A percentile compares a stretch with the other conserved stretches of the same genome.
These are phyloP conservation scores for Mimosa pudica DNA, from an alignment of 306 rosid species.

Conservation along the genomic window DNA sequence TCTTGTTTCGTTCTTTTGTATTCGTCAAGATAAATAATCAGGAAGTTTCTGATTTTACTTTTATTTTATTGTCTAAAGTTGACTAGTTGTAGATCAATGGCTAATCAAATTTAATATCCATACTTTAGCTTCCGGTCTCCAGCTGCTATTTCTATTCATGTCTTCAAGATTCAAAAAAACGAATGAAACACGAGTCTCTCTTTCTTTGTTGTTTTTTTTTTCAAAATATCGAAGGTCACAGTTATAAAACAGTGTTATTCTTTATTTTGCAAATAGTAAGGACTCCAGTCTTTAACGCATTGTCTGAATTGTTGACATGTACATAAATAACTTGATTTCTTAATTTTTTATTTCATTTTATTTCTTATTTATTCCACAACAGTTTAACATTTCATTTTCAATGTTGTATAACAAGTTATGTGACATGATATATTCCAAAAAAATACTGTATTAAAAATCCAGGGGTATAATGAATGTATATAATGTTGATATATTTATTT, in stretches of 20 bases:
- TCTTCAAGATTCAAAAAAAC: neutral
- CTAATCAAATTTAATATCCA: neutral
- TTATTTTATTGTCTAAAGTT: conserved; percentile 12
- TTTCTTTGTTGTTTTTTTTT: neutral
- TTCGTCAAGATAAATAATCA: conserved; percentile 17
- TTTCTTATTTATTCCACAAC: neutral
- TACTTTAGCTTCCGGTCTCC: neutral
- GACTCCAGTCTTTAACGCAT: neutral
- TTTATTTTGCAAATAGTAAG: neutral
- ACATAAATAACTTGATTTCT: neutral
- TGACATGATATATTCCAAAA: neutral
- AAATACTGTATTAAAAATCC: neutral
- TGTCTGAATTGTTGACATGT: neutral
- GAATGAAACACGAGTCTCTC: too few relatives aligned
- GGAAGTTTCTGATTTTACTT: neutral
- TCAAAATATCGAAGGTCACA: neutral
- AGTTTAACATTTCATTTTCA: neutral
- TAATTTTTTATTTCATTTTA: neutral
- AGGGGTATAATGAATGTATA: neutral
- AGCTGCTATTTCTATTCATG: neutral
- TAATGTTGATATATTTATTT: too few relatives aligned
- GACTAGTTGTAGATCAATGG: conserved; percentile 4
- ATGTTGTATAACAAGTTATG: neutral
- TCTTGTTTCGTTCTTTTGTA: neutral
- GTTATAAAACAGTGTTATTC: neutral